phyloP scores from a whole-genome alignment of 75 land plant genomes.

The Ceratopteris richardii region DNA sequence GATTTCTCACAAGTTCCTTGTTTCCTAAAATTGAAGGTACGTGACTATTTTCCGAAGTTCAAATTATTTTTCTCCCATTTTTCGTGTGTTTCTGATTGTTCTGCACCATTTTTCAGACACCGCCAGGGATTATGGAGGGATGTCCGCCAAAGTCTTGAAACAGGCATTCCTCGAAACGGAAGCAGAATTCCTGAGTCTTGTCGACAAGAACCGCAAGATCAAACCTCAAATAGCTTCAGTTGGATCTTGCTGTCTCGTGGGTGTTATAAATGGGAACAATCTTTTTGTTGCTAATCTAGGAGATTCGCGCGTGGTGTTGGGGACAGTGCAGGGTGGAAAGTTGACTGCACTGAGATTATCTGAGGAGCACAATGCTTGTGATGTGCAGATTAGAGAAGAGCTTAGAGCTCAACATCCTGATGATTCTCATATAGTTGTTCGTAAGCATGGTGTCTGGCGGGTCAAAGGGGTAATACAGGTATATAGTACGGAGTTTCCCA shows the following conservation, averaged over 20 bases:
- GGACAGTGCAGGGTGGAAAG: conserved; percentile 7
- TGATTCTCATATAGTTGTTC: conserved; percentile 59
- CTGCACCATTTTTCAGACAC: conserved; percentile 4
- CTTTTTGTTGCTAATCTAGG: conserved; percentile 36
- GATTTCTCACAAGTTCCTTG: conserved; percentile 56
- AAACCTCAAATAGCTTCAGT: conserved; percentile 19
- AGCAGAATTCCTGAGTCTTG: conserved; percentile 54
- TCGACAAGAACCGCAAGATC: conserved; percentile 34
- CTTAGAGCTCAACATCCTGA: conserved; percentile 47
- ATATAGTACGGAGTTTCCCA: no score
- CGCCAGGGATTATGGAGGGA: conserved; percentile 48
- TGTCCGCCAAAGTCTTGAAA: conserved; percentile 57
- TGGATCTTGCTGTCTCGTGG: conserved; percentile 37
- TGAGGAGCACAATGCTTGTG: conserved; percentile 12
- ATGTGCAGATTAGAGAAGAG: conserved; percentile 55
- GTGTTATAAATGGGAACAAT: conserved; percentile 18
- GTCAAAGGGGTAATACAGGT: conserved; percentile 85
- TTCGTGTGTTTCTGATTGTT: background rate
- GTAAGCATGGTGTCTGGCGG: conserved; percentile 67
- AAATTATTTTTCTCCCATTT: background rate
- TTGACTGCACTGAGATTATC: conserved; percentile 2
- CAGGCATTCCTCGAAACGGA: conserved; percentile 59
- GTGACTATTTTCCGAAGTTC: background rate
- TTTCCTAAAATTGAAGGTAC: conserved; percentile 52
- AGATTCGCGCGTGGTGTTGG: conserved; percentile 33